Percentiles rank a stretch among this genome's conserved stretches.
Evolutionary conservation across 2,329 filamentous ascomycete genomes (phyloP).

Genomic region (Fusarium sambucinum): DNA sequence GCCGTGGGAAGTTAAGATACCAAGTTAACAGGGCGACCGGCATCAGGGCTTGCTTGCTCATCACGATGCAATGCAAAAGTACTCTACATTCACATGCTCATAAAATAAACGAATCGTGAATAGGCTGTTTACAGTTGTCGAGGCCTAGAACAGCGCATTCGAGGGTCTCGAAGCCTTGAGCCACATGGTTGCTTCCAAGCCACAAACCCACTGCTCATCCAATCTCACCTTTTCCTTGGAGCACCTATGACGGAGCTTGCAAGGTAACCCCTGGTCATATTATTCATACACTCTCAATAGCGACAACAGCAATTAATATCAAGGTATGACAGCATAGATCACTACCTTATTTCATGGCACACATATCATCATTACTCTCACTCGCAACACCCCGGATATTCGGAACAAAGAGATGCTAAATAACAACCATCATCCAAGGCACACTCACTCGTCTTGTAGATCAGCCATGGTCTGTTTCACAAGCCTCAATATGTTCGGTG

Average conservation of each 20-base stretch:
- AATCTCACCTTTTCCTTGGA: conserved; percentile 16
- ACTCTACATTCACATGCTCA: conserved; percentile 2
- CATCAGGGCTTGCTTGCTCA: background rate
- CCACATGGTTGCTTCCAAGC: conserved; percentile 30
- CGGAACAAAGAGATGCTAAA: conserved; percentile 11
- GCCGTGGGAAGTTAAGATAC: background rate
- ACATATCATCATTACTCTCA: background rate
- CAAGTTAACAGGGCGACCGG: conserved; percentile 8
- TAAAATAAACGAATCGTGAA: conserved; percentile 11
- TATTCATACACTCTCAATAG: conserved; percentile 7
- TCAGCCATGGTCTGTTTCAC: conserved; percentile 10
- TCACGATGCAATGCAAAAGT: conserved; percentile 4
- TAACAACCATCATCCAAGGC: conserved; percentile 21
- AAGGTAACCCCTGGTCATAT: conserved; percentile 25
- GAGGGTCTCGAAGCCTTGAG: conserved; percentile 31
- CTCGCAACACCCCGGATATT: background rate
- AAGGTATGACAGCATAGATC: conserved; percentile 34
- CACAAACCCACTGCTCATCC: conserved; percentile 7
- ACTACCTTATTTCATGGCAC: background rate
- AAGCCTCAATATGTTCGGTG: conserved; percentile 13
- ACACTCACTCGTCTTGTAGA: conserved; percentile 26
- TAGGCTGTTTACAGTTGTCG: conserved; percentile 16
- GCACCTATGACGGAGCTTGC: conserved; percentile 32
- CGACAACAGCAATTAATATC: conserved; percentile 14
- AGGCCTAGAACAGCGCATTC: conserved; percentile 14